Evolutionary conservation across 345 rosid species (phyloP), one percentile per base, ranked within the genome.

Genomic region (Fremontodendron californicum): DNA sequence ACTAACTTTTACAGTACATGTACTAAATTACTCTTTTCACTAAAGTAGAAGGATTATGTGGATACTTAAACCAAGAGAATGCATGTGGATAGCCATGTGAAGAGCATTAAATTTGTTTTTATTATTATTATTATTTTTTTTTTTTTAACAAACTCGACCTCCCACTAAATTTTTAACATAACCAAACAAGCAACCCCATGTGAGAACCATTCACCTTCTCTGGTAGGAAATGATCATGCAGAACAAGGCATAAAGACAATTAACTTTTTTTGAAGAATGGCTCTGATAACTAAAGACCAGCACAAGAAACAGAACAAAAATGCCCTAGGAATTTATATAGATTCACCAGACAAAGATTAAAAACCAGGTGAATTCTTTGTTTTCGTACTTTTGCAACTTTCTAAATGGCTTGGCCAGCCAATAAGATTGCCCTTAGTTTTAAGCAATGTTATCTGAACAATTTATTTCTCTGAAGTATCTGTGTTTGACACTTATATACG

Each of bases 61-160:
- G n/a, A n/a, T n/a, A n/a, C n/a, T n/a, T n/a, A n/a, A n/a, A n/a
- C n/a, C 42, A 39, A 39, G 42, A 39, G 42, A 52, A 52, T 78
- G 86, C 92, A 89, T 85, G 90, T 85, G 89, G 81, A 77, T 33
- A 73, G 80, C 84, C 92, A 85, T 84, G 87, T 84, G 87, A 75
- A 75, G 84, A 29, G 65, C 82, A 78, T 79, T 83, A 75, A 81
- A 73, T 35, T 78, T 55, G n/a, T n/a, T n/a, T n/a, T n/a, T n/a
- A n/a, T n/a, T n/a, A n/a, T n/a, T n/a, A n/a, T n/a, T n/a, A n/a
- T n/a, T n/a, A n/a, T 75, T 46, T 39, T 2, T 39, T 39, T 39
- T 39, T 2, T 62, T 73, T 42, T 57, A 68, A 71, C 79, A 62
- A 76, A 77, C 79, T 78, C 82, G 60, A 45, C 80, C 78, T 71